Percentiles rank a stretch among this genome's conserved stretches.
phyloP scores from a whole-genome alignment of 345 rosid species.

The Alliaria petiolata region DNA sequence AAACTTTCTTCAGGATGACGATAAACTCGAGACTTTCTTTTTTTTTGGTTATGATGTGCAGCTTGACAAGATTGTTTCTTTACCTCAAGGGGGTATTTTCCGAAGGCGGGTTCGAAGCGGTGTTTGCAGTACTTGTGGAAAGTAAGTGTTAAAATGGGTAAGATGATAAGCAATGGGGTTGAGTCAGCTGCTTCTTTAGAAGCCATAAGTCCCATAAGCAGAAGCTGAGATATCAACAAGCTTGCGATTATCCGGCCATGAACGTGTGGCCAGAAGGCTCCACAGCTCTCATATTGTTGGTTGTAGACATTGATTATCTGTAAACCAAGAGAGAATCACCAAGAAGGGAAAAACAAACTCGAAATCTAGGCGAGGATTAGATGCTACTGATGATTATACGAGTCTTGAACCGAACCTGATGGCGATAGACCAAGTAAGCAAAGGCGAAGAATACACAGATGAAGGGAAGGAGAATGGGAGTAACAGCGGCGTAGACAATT shows the following conservation, averaged over 20 bases:
- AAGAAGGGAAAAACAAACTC: background rate
- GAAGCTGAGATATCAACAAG: conserved; percentile 84
- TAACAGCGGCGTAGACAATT: conserved; percentile 84
- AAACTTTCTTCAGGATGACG: background rate
- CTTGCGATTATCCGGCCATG: conserved; percentile 81
- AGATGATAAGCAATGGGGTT: conserved; percentile 72
- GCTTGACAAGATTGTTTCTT: background rate
- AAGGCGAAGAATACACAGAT: conserved; percentile 82
- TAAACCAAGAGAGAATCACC: conserved; percentile 7
- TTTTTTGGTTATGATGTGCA: background rate
- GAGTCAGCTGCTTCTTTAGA: conserved; percentile 91
- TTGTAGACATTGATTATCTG: conserved; percentile 90
- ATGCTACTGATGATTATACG: background rate
- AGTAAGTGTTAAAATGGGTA: conserved; percentile 71
- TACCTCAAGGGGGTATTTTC: conserved; percentile 91
- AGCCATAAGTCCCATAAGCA: conserved; percentile 77
- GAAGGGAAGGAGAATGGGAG: conserved; percentile 96
- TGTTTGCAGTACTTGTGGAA: conserved; percentile 92
- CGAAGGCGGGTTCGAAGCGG: conserved; percentile 93
- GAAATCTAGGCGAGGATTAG: too few species aligned
- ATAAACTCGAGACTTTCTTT: too few species aligned
- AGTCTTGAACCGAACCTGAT: conserved; percentile 57
- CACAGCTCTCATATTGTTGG: conserved; percentile 90
- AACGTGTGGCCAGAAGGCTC: conserved; percentile 98
- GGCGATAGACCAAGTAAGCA: conserved; percentile 92